phyloP scores from a whole-genome alignment of 192 early-diverging fungal genomes.

The Backusella australiensis region DNA sequence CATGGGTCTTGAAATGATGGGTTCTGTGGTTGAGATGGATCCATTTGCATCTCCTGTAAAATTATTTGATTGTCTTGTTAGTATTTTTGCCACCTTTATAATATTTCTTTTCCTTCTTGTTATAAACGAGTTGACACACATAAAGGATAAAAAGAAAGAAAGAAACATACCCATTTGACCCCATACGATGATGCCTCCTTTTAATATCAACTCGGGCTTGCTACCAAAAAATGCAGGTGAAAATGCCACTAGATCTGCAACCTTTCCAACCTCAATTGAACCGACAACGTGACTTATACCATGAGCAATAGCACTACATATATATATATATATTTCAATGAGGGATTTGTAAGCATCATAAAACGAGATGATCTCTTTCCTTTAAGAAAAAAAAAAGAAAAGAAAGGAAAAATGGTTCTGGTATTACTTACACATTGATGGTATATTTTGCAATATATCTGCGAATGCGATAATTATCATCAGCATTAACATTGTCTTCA shows the following conservation, averaged over 20 bases:
- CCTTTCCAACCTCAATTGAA: conserved; percentile 88
- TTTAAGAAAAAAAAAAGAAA: background rate
- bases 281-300: conserved; percentile 88
- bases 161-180: conserved; percentile 68
- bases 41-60: conserved; percentile 72
- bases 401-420: background rate
- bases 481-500: conserved; percentile 44
- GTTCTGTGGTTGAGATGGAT: conserved; percentile 92
- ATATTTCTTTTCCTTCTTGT: background rate
- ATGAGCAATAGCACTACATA: conserved; percentile 77
- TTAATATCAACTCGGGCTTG: conserved; percentile 82
- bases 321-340: background rate
- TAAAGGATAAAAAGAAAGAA: background rate
- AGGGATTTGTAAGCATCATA: background rate
- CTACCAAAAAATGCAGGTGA: conserved; percentile 82
- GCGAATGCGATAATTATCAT: conserved; percentile 86
- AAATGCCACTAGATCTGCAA: conserved; percentile 90
- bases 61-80: background rate
- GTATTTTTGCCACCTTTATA: background rate
- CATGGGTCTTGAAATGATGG: conserved; percentile 80
- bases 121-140: background rate
- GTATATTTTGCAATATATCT: conserved; percentile 97
- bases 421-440: conserved; percentile 78
- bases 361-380: background rate
- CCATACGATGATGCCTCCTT: conserved; percentile 86